A percentile compares a stretch with the other conserved stretches of the same genome.
Conservation (phyloP, 164 flowering plant genomes). For the Magnolia kwangsiensis region DNA sequence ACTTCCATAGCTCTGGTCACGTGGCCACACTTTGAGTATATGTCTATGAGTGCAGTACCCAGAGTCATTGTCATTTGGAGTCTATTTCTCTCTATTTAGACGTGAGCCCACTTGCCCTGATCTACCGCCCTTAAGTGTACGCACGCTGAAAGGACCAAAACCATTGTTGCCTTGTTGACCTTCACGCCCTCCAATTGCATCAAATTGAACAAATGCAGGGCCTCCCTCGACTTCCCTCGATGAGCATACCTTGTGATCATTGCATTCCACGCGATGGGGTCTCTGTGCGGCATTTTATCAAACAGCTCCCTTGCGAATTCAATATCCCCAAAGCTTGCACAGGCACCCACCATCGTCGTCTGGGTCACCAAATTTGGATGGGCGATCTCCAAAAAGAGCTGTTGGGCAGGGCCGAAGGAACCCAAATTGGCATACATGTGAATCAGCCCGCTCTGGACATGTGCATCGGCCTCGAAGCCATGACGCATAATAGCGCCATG, state of each 20-base stretch:
- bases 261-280: constrained; percentile 47
- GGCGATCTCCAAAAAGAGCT: constrained; percentile 21
- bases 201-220: constrained; percentile 35
- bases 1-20: constrained; percentile 51
- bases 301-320: constrained; percentile 41
- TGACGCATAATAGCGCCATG: constrained; percentile 29
- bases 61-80: constrained; percentile 36
- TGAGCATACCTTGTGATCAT: constrained; percentile 53
- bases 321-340: constrained; percentile 38
- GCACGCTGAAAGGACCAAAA: constrained; percentile 50
- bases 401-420: constrained; percentile 19
- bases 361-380: constrained; percentile 46
- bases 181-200: constrained; percentile 46
- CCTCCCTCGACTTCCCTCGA: constrained; percentile 42
- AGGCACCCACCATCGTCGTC: constrained; percentile 48
- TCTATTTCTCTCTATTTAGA: constrained; percentile 34
- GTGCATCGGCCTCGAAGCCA: constrained; percentile 44
- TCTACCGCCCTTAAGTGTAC: constrained; percentile 52
- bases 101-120: constrained; percentile 57
- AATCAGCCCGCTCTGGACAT: constrained; percentile 51
- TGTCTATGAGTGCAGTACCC: constrained; percentile 52
- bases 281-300: constrained; percentile 49
- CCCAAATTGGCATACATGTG: constrained; percentile 48
- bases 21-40: constrained; percentile 47
- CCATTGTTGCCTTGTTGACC: constrained; percentile 46